Evolutionary conservation across 1,284 basidiomycete genomes (phyloP).

Genomic region (Xerocomus nothofagi): DNA sequence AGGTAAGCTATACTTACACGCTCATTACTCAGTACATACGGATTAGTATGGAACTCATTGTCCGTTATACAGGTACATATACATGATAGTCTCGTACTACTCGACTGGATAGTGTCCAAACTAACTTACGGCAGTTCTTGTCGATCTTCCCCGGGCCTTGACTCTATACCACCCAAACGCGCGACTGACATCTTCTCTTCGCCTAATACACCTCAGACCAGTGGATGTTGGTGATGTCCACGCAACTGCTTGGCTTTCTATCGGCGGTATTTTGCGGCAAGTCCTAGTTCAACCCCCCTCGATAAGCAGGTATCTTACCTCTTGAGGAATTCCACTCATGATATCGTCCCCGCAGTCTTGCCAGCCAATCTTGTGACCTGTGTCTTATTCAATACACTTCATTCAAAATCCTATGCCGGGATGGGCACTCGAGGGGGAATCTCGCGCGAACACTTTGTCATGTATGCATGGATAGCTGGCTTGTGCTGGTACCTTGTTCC

Average conservation of each 20-base stretch:
- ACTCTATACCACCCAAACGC: no score
- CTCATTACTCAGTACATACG: no score
- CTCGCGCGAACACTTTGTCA: constrained; percentile 77
- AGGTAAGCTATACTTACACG: no score
- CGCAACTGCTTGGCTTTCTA: constrained; percentile 86
- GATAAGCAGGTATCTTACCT: constrained; percentile 56
- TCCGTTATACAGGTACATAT: no score
- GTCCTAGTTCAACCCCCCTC: constrained; percentile 86
- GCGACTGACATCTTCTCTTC: constrained; percentile 26
- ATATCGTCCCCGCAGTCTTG: constrained; percentile 59
- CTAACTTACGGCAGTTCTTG: no score
- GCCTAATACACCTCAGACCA: constrained; percentile 48
- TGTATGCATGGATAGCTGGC: constrained; percentile 55
- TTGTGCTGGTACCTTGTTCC: constrained; percentile 69
- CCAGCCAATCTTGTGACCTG: constrained; percentile 80
- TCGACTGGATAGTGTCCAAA: no score
- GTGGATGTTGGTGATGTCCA: constrained; percentile 82
- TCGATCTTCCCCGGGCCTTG: no score
- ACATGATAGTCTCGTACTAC: no score
- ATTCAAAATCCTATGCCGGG: constrained; percentile 60
- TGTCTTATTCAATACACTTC: constrained; percentile 79
- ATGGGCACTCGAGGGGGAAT: constrained; percentile 64
- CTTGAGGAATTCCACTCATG: background rate
- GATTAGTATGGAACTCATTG: no score
- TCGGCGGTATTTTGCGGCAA: constrained; percentile 74